These are phyloP conservation scores for Globisporangium irregulare DNA, from an alignment of 352 stramenopile genomes.

Conservation along the genomic window DNA sequence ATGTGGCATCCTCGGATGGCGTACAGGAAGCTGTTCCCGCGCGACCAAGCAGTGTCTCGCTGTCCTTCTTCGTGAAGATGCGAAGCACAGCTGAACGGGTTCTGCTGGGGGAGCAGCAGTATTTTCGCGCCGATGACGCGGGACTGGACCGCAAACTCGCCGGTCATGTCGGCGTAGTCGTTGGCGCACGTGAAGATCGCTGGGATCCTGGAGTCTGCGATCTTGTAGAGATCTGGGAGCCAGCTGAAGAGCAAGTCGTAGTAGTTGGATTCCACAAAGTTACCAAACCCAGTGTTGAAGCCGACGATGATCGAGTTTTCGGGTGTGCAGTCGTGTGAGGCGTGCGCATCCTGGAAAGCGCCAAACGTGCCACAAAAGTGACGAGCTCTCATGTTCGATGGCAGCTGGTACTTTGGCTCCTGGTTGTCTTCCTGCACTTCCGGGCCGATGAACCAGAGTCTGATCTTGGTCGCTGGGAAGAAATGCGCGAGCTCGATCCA, in stretches of 20 bases:
- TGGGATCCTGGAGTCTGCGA: conserved; percentile 48
- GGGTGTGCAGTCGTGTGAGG: conserved; percentile 27
- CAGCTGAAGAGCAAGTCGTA: conserved; percentile 66
- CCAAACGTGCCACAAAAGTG: conserved; percentile 54
- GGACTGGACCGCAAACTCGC: conserved; percentile 71
- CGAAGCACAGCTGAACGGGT: conserved; percentile 68
- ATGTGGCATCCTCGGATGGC: conserved; percentile 43
- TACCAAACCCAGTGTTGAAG: conserved; percentile 80
- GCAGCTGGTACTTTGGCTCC: conserved; percentile 5
- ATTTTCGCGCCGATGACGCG: conserved; percentile 60
- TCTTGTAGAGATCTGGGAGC: conserved; percentile 59
- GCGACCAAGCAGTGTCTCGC: conserved; percentile 59
- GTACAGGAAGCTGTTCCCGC: conserved; percentile 72
- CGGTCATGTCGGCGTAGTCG: conserved; percentile 77
- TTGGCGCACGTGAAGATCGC: conserved; percentile 76
- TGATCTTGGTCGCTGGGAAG: conserved; percentile 33
- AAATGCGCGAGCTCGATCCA: conserved; percentile 52
- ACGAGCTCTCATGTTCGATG: conserved; percentile 26
- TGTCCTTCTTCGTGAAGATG: conserved; percentile 72
- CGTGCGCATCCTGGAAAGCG: conserved; percentile 36
- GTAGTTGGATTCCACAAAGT: conserved; percentile 58
- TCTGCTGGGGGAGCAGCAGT: conserved; percentile 60
- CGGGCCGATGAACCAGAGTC: conserved; percentile 62
- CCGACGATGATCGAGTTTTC: conserved; percentile 55
- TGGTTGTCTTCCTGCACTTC: conserved; percentile 30